Evolutionary conservation across 176 grass and related monocot genomes (phyloP), one percentile per base, ranked within the genome.

Genomic region (Zea luxurians): DNA sequence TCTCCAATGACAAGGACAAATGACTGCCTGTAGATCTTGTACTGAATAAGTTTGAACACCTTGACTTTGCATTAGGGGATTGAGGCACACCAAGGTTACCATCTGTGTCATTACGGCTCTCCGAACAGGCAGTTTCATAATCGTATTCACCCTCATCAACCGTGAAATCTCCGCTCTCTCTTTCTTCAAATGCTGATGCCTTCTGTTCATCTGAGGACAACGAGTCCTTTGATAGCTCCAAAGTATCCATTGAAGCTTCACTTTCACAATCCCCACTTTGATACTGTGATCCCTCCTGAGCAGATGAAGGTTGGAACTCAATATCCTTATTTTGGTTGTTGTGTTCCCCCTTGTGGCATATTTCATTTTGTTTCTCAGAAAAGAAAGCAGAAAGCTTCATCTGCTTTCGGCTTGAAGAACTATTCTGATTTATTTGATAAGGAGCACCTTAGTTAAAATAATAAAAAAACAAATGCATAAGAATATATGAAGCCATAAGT

Each of bases 371-470:
- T 77, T 88, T 91, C 81, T 48, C 86, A 63, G 71, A 81, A 93
- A 97, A 97, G 89, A 94, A 97, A 83, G 91, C 21, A 82, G 85
- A 94, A 82, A 97, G 87, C 64, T 97, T 97, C 38, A 83, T 86
- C 68, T 97, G 95, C 83, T 97, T 97, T 75, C 70, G 82, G 64
- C 73, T 71, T 84, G 84, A 71, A 79, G 77, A 71, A 82, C 40
- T 73, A 70, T 87, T 82, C 68, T 89, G 89, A 57, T 75, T 68
- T 78, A 97, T 81, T 87, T 88, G 87, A 67, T 97, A 97, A 3
- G 85, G 87, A 87, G 85, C 48, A 61, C 85, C 91, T 97, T 36
- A 52, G 16, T 37, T 17, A 84, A 74, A 27, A 27, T 27, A 74
- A 75, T 69, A 55, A 73, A 50, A 27, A 62, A 27, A 62, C 17